Conservation (phyloP, 805 yeast species). For the Hanseniaspora singularis region DNA sequence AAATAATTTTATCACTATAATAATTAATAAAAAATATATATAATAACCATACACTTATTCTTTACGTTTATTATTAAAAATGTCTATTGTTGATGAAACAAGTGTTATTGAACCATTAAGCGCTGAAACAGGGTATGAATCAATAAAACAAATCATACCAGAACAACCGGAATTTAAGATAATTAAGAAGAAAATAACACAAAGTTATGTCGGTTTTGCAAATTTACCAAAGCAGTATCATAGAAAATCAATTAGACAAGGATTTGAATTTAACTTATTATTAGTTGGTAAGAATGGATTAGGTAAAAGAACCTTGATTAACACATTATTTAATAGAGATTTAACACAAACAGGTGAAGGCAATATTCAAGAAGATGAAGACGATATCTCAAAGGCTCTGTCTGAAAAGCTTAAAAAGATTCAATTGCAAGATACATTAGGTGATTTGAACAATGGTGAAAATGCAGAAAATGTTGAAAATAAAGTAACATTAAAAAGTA, state of each 20-base stretch:
- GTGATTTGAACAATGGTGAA: slow-evolving; percentile 20
- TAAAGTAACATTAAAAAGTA: slow-evolving; percentile 45
- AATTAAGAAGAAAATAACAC: slow-evolving; percentile 61
- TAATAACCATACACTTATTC: neutral
- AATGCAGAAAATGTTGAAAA: neutral
- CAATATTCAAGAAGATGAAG: neutral
- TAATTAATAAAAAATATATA: too few relatives aligned
- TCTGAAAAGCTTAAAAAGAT: slow-evolving; percentile 21
- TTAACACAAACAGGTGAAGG: slow-evolving; percentile 30
- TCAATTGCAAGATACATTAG: slow-evolving; percentile 5
- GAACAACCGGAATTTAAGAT: slow-evolving; percentile 40
- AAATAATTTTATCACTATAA: too few relatives aligned
- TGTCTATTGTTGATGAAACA: neutral
- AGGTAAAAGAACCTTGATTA: slow-evolving; percentile 85
- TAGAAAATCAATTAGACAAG: slow-evolving; percentile 78
- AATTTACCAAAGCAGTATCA: slow-evolving; percentile 98
- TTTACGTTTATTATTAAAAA: neutral
- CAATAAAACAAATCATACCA: slow-evolving; percentile 19
- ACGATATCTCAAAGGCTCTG: slow-evolving; percentile 19
- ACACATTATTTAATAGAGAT: slow-evolving; percentile 70
- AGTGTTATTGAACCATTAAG: neutral
- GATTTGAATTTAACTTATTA: slow-evolving; percentile 78
- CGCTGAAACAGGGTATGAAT: neutral
- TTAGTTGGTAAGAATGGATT: slow-evolving; percentile 86
- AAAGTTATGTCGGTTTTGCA: slow-evolving; percentile 92